These are phyloP conservation scores for Colletotrichum godetiae DNA, from an alignment of 2,329 filamentous ascomycete genomes.

Conservation along the genomic window DNA sequence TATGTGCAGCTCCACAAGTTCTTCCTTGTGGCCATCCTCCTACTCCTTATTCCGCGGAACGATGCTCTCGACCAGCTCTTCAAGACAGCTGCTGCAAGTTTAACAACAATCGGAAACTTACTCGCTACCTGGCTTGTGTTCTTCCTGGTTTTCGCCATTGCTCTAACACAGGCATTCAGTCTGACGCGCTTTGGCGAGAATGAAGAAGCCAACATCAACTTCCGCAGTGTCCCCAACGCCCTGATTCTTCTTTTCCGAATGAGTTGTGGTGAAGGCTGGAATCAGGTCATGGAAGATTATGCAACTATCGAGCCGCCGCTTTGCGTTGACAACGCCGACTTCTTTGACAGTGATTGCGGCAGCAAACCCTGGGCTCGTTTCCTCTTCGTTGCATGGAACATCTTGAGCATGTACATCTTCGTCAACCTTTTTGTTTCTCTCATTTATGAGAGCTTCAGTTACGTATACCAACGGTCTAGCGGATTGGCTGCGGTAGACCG, in stretches of 20 bases:
- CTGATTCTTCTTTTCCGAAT: conserved; percentile 93
- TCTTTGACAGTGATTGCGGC: conserved; percentile 92
- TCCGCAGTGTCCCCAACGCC: conserved; percentile 92
- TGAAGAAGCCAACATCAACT: conserved; percentile 85
- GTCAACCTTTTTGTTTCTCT: conserved; percentile 98
- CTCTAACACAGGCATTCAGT: conserved; percentile 94
- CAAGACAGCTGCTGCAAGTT: conserved; percentile 95
- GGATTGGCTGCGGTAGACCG: conserved; percentile 91
- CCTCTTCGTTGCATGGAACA: conserved; percentile 97
- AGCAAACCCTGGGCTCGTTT: conserved; percentile 88
- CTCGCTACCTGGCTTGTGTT: conserved; percentile 97
- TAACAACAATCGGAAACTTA: conserved; percentile 90
- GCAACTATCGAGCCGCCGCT: conserved; percentile 82
- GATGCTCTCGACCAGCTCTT: conserved; percentile 98
- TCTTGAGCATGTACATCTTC: conserved; percentile 99
- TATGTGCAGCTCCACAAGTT: conserved; percentile 91
- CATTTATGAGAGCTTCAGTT: conserved; percentile 99
- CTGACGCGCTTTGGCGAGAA: conserved; percentile 85
- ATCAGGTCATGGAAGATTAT: conserved; percentile 95
- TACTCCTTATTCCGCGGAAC: conserved; percentile 94
- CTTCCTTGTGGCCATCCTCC: conserved; percentile 88
- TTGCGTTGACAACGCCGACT: conserved; percentile 78
- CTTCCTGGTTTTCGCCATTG: conserved; percentile 96
- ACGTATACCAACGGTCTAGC: conserved; percentile 96
- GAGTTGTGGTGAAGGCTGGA: conserved; percentile 97